These are phyloP conservation scores for Margaritispora aquatica DNA, from an alignment of 495 filamentous ascomycete species.

Conservation along the genomic window DNA sequence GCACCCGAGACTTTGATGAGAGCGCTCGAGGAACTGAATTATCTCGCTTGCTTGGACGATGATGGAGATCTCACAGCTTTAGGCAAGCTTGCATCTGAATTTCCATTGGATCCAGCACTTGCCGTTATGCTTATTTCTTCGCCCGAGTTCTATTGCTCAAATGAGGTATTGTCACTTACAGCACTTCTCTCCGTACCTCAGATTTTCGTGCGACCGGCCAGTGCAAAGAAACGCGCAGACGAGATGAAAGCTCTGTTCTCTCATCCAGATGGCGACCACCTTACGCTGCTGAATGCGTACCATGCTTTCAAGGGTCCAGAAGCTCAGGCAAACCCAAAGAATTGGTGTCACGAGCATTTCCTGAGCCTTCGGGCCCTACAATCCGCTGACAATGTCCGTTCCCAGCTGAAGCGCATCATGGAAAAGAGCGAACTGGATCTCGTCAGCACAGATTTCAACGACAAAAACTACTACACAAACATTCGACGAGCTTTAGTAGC, in stretches of 20 bases:
- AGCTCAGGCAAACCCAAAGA: slow-evolving; percentile 66
- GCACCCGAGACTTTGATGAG: slow-evolving; percentile 99
- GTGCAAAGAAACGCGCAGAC: slow-evolving; percentile 83
- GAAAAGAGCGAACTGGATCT: slow-evolving; percentile 81
- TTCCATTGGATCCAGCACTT: slow-evolving; percentile 89
- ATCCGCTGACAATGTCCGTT: slow-evolving; percentile 88
- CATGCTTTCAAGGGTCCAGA: slow-evolving; percentile 85
- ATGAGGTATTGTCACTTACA: slow-evolving; percentile 93
- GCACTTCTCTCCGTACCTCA: slow-evolving; percentile 92
- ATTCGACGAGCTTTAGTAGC: slow-evolving; percentile 90
- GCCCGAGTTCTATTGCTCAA: slow-evolving; percentile 97
- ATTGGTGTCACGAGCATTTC: slow-evolving; percentile 98
- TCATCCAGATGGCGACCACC: slow-evolving; percentile 88
- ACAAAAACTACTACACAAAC: slow-evolving; percentile 97
- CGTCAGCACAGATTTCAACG: slow-evolving; percentile 79
- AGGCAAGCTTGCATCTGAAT: slow-evolving; percentile 86
- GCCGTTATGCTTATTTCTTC: slow-evolving; percentile 98
- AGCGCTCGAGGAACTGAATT: slow-evolving; percentile 96
- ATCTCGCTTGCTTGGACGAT: slow-evolving; percentile 92
- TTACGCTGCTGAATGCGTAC: slow-evolving; percentile 96
- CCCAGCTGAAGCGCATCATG: slow-evolving; percentile 92
- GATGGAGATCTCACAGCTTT: slow-evolving; percentile 85
- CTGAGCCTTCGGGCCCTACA: slow-evolving; percentile 83
- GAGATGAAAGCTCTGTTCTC: slow-evolving; percentile 96
- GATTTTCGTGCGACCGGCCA: slow-evolving; percentile 83